phyloP scores from a whole-genome alignment of 2,329 filamentous ascomycete genomes.

The Fusarium mundagurra region DNA sequence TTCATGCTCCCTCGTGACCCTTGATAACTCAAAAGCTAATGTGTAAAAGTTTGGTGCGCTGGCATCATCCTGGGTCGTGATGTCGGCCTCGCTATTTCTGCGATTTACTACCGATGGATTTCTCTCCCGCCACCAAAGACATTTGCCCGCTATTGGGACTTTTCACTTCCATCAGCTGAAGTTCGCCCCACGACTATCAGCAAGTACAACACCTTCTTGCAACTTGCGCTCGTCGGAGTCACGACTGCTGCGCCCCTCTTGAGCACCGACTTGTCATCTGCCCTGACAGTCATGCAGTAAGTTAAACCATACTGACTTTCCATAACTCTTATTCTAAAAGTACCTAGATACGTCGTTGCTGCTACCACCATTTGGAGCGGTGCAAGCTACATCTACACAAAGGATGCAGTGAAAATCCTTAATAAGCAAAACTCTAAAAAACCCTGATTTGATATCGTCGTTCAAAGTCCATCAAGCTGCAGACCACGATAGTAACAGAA shows the following conservation, averaged over 20 bases:
- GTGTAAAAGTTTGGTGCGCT: slow-evolving; percentile 79
- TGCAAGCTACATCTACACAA: slow-evolving; percentile 88
- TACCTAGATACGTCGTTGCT: slow-evolving; percentile 79
- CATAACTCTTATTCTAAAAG: neutral
- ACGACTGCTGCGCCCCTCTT: slow-evolving; percentile 85
- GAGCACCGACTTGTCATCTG: slow-evolving; percentile 62
- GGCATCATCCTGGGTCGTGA: slow-evolving; percentile 92
- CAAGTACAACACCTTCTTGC: slow-evolving; percentile 94
- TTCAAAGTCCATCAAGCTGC: neutral
- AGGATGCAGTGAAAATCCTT: slow-evolving; percentile 91
- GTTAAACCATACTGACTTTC: slow-evolving; percentile 43
- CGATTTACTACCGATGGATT: slow-evolving; percentile 96
- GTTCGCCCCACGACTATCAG: slow-evolving; percentile 85
- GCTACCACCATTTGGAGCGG: slow-evolving; percentile 94
- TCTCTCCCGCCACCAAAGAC: slow-evolving; percentile 94
- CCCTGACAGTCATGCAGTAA: slow-evolving; percentile 72
- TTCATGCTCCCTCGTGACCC: slow-evolving; percentile 24
- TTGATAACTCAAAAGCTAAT: neutral
- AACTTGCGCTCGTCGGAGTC: slow-evolving; percentile 85
- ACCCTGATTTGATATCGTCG: slow-evolving; percentile 2
- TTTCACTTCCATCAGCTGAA: slow-evolving; percentile 87
- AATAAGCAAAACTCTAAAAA: slow-evolving; percentile 43
- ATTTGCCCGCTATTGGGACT: slow-evolving; percentile 94
- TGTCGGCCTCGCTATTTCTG: slow-evolving; percentile 81
- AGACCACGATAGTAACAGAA: neutral